Conservation (phyloP, 306 rosid genomes). For the Castanopsis chinensis region DNA sequence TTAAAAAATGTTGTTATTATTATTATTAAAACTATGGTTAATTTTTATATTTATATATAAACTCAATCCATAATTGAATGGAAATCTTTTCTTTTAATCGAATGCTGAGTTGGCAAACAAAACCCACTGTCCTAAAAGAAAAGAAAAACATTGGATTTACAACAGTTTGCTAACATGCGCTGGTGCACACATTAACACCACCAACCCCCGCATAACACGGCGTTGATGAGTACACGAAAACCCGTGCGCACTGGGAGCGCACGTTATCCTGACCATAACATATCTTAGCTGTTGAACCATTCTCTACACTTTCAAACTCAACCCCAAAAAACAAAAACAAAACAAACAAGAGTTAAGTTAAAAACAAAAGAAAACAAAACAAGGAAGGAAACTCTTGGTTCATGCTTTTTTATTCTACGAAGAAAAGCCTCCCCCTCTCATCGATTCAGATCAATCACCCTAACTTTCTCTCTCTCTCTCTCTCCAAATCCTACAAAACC, state of each 20-base stretch:
- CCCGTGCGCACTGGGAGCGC: conserved; percentile 43
- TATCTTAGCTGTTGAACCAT: conserved; percentile 27
- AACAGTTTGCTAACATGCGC: not conserved
- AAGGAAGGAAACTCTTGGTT: conserved; percentile 40
- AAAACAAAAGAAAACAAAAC: not conserved
- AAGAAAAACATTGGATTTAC: too few species aligned
- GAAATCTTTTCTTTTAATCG: too few species aligned
- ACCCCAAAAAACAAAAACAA: not conserved
- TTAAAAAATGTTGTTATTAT: not conserved
- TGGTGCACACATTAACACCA: conserved; percentile 17
- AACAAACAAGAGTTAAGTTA: not conserved
- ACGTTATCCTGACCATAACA: conserved; percentile 27
- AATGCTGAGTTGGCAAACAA: not conserved
- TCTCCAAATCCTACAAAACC: conserved; percentile 51
- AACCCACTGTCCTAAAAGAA: not conserved
- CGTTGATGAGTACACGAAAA: conserved; percentile 35
- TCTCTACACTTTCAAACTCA: not conserved
- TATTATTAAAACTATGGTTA: too few species aligned
- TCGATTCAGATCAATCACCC: conserved; percentile 72
- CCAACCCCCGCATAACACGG: not conserved
- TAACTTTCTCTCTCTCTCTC: conserved; percentile 13
- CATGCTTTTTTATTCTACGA: conserved; percentile 64
- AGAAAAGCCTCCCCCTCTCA: conserved; percentile 32
- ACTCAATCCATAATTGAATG: too few species aligned
- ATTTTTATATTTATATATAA: too few species aligned